Conservation (phyloP, 768 basidiomycete genomes). For the Leccinum aurantiacum region DNA sequence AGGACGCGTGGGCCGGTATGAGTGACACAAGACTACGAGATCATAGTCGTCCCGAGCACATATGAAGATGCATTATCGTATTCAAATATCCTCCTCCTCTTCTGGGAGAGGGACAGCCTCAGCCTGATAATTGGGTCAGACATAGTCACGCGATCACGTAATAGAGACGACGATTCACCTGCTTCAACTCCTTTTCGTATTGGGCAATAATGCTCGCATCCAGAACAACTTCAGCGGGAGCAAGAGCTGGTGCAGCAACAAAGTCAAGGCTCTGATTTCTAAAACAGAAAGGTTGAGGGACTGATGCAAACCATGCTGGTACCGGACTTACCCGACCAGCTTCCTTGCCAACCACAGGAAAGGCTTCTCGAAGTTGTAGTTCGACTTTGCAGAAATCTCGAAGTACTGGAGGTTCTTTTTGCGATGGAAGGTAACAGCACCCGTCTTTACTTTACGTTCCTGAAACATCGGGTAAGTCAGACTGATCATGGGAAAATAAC, state of each 20-base stretch:
- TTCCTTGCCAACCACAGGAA: constrained; percentile 99
- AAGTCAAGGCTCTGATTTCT: constrained; percentile 91
- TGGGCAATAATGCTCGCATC: constrained; percentile 75
- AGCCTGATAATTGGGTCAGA: constrained; percentile 49
- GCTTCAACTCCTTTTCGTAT: constrained; percentile 75
- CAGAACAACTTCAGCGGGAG: constrained; percentile 88
- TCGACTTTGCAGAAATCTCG: constrained; percentile 99
- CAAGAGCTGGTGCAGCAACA: constrained; percentile 93
- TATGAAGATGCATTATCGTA: constrained; percentile 17
- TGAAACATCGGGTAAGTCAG: constrained; percentile 34
- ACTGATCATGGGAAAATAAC: background rate
- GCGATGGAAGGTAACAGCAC: constrained; percentile 97
- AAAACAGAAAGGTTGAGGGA: background rate
- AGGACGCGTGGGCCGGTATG: constrained; percentile 15
- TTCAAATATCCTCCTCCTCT: constrained; percentile 87
- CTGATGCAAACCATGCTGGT: background rate
- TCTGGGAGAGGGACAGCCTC: constrained; percentile 94
- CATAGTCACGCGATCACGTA: background rate
- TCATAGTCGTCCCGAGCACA: constrained; percentile 22
- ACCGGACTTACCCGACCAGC: constrained; percentile 79
- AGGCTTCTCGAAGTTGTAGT: constrained; percentile 99
- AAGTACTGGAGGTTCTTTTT: constrained; percentile 99
- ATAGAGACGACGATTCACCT: constrained; percentile 41
- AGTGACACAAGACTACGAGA: constrained; percentile 22
- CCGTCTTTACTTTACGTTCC: constrained; percentile 99